These are phyloP conservation scores for Thymus mandschuricus DNA, from an alignment of 257 asterid species.

Conservation along the genomic window DNA sequence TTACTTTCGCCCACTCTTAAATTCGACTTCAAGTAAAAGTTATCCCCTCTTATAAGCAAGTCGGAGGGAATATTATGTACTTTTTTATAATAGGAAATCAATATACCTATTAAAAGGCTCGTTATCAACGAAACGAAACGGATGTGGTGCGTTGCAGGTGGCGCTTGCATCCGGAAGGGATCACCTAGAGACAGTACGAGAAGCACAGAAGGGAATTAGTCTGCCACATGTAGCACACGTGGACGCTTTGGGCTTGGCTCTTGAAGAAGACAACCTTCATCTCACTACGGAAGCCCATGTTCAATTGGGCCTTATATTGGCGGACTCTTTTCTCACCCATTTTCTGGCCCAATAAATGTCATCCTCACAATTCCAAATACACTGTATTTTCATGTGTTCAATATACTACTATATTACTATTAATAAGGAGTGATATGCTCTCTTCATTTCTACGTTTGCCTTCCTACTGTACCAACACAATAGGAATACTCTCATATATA, in stretches of 20 bases:
- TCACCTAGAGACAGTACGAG: constrained; percentile 55
- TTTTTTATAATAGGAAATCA: too few species aligned
- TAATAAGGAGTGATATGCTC: too few species aligned
- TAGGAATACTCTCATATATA: too few species aligned
- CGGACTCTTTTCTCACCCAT: constrained; percentile 55
- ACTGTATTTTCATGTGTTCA: background rate
- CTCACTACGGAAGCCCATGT: constrained; percentile 67
- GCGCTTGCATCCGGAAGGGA: constrained; percentile 68
- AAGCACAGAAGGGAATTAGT: constrained; percentile 53
- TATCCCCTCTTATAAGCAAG: too few species aligned
- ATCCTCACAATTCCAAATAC: background rate
- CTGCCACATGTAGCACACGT: constrained; percentile 57
- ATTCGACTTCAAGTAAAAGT: too few species aligned
- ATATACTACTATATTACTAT: too few species aligned
- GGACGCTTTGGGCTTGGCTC: constrained; percentile 70
- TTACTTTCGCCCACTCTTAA: too few species aligned
- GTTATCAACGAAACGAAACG: too few species aligned
- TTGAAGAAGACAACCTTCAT: constrained; percentile 71
- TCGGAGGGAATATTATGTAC: too few species aligned
- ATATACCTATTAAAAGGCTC: too few species aligned
- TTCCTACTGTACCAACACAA: too few species aligned
- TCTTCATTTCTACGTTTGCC: too few species aligned
- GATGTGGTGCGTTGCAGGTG: constrained; percentile 42
- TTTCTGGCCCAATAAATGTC: constrained; percentile 27
- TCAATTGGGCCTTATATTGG: constrained; percentile 60